Conservation (phyloP, 768 basidiomycete genomes). For the Pisolithus orientalis region DNA sequence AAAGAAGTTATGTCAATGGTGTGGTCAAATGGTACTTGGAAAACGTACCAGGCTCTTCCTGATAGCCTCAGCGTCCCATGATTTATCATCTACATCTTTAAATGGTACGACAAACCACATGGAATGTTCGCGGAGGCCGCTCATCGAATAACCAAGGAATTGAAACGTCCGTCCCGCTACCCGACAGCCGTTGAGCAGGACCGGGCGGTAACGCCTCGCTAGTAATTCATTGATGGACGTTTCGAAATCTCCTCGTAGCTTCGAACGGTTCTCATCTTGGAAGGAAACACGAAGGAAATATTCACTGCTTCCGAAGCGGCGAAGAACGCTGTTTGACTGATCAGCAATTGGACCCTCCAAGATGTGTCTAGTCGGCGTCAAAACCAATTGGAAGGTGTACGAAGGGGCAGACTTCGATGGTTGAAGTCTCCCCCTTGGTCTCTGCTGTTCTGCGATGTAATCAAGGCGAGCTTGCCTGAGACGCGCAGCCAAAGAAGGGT, state of each 20-base stretch:
- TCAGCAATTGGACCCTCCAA: conserved; percentile 36
- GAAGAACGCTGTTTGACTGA: conserved; percentile 33
- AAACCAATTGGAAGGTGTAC: conserved; percentile 31
- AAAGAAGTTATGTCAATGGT: background rate
- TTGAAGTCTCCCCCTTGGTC: conserved; percentile 19
- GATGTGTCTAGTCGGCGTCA: conserved; percentile 34
- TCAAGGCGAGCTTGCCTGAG: conserved; percentile 13
- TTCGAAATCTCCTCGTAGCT: conserved; percentile 28
- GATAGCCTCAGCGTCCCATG: conserved; percentile 22
- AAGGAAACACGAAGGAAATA: conserved; percentile 45
- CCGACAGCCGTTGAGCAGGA: conserved; percentile 27
- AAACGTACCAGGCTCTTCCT: conserved; percentile 29
- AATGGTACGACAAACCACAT: conserved; percentile 46
- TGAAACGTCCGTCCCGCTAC: conserved; percentile 41
- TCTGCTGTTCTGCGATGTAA: conserved; percentile 19
- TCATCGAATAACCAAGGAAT: conserved; percentile 49
- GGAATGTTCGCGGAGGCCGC: conserved; percentile 43
- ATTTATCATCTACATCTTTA: conserved; percentile 14
- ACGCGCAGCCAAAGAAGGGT: conserved; percentile 3
- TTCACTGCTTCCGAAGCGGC: conserved; percentile 31
- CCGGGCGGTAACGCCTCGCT: conserved; percentile 27
- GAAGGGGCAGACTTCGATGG: conserved; percentile 16
- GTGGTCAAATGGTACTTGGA: background rate
- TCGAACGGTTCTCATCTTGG: conserved; percentile 39
- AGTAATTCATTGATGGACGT: conserved; percentile 28